Conservation (phyloP, 768 basidiomycete species). For the Termitomyces sp. region DNA sequence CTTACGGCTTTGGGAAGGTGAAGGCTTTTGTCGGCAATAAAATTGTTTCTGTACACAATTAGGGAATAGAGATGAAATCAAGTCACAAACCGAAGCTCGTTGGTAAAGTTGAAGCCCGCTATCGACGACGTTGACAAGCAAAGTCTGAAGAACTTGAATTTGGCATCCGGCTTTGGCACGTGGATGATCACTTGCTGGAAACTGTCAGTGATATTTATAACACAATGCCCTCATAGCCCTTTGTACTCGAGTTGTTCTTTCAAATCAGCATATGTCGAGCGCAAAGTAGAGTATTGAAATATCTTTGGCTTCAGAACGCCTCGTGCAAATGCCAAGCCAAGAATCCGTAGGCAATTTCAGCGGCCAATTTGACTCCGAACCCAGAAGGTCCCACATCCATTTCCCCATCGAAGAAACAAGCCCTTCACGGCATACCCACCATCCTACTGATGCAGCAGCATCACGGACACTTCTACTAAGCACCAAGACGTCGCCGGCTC, state of each 20-base stretch:
- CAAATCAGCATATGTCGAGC: background rate
- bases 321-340: conserved; percentile 8
- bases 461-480: conserved; percentile 1
- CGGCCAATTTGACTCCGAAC: conserved; percentile 10
- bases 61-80: background rate
- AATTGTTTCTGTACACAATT: conserved; percentile 54
- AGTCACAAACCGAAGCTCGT: conserved; percentile 52
- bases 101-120: conserved; percentile 72
- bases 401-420: conserved; percentile 12
- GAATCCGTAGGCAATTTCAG: conserved; percentile 9
- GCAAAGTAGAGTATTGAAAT: background rate
- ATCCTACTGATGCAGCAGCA: conserved; percentile 3
- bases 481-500: conserved; percentile 5
- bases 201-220: background rate
- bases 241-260: background rate
- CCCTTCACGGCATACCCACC: conserved; percentile 4
- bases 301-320: background rate
- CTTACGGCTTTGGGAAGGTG: conserved; percentile 81
- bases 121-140: too few relatives aligned
- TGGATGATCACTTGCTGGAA: too few relatives aligned
- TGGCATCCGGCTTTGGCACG: too few relatives aligned
- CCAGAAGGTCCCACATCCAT: conserved; percentile 15
- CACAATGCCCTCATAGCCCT: background rate
- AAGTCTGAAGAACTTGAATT: too few relatives aligned
- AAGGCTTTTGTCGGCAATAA: conserved; percentile 63